Base-by-base conservation (phyloP, 148 eudicot genomes). In the Simmondsia chinensis region DNA sequence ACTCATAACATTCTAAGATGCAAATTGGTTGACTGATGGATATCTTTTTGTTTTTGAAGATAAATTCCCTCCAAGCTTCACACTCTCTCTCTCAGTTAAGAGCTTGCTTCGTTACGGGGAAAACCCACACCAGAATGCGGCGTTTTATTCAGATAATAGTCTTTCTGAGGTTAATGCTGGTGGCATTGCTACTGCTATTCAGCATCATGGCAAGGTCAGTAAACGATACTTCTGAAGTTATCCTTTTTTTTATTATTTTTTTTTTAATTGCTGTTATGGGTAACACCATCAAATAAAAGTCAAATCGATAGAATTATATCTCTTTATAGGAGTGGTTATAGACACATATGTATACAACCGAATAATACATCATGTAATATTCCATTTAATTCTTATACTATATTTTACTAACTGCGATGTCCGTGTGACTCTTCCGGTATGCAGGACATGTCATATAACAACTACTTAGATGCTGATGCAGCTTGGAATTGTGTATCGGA, bases 361-460 rank as follows among this genome's bases (percentile, higher is more conserved):
- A n/a, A n/a, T n/a, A n/a, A n/a, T n/a, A n/a, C n/a, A n/a, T n/a
- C n/a, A n/a, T n/a, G n/a, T n/a, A n/a, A n/a, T n/a, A n/a, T n/a
- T n/a, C n/a, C n/a, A n/a, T n/a, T n/a, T n/a, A n/a, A n/a, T n/a
- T n/a, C n/a, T n/a, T n/a, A n/a, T n/a, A n/a, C n/a, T n/a, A n/a
- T n/a, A n/a, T n/a, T 28, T 28, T 5, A 28, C 31, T n/a, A n/a
- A n/a, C n/a, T n/a, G n/a, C n/a, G n/a, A n/a, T n/a, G 9, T 9
- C 9, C 31, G 9, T 9, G 9, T 9, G 5, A 32, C 35, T 42
- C 18, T 28, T 5, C 31, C 26, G 22, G 50, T 59, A 41, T 71
- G 74, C 88, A 93, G 99, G 94, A 86, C 50, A 93, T 86, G 99
- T 93, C 99, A 3, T 93, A 93, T 55, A 93, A 93, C 56, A 93